phyloP scores from a whole-genome alignment of 805 yeast species.

The Starmerella stellata region DNA sequence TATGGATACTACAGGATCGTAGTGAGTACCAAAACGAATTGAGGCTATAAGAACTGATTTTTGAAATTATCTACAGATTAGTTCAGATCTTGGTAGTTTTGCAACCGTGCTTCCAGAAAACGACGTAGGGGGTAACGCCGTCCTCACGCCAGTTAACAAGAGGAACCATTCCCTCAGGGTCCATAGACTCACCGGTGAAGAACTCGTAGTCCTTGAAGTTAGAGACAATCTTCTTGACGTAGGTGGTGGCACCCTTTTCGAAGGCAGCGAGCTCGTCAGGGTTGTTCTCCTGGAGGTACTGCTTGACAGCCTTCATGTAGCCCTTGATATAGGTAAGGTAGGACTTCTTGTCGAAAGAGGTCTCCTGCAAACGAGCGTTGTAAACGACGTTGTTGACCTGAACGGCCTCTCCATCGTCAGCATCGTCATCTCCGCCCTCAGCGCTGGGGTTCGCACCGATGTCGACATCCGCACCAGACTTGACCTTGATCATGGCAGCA shows the following conservation, averaged over 20 bases:
- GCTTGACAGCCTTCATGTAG: slow-evolving; percentile 95
- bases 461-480: slow-evolving; percentile 75
- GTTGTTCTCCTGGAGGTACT: slow-evolving; percentile 66
- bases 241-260: slow-evolving; percentile 93
- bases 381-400: slow-evolving; percentile 95
- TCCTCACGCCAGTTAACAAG: slow-evolving; percentile 99
- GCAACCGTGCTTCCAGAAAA: slow-evolving; percentile 98
- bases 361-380: slow-evolving; percentile 95
- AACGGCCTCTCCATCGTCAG: slow-evolving; percentile 71
- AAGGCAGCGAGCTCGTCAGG: slow-evolving; percentile 77
- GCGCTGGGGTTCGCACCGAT: slow-evolving; percentile 99
- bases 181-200: slow-evolving; percentile 99
- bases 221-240: slow-evolving; percentile 88
- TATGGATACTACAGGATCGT: not conserved
- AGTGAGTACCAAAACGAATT: not conserved
- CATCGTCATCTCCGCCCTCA: slow-evolving; percentile 71
- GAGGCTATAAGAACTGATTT: not conserved
- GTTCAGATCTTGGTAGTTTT: slow-evolving; percentile 71
- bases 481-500: slow-evolving; percentile 79
- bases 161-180: slow-evolving; percentile 97
- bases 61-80: not conserved
- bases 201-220: slow-evolving; percentile 99
- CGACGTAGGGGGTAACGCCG: slow-evolving; percentile 93
- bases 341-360: slow-evolving; percentile 94
- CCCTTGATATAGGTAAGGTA: slow-evolving; percentile 93